Evolutionary conservation across 2,329 filamentous ascomycete species (phyloP).

Genomic region (Colletotrichum eremochloae): DNA sequence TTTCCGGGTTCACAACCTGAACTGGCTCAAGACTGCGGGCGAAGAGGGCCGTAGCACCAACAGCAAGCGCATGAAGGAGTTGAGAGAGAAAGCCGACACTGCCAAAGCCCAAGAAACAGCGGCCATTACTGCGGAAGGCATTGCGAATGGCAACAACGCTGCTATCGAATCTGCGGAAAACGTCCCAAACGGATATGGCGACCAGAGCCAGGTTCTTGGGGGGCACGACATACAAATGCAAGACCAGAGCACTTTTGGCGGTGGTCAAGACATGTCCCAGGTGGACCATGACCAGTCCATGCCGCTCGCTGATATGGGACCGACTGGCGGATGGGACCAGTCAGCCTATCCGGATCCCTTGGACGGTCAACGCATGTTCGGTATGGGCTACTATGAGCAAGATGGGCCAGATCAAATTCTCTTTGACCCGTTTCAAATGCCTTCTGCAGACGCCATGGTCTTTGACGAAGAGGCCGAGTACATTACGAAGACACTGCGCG

Average conservation of each 20-base stretch:
- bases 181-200: slow-evolving; percentile 48
- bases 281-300: slow-evolving; percentile 39
- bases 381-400: slow-evolving; percentile 73
- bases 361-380: slow-evolving; percentile 65
- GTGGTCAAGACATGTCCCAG: slow-evolving; percentile 18
- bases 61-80: slow-evolving; percentile 68
- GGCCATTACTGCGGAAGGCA: slow-evolving; percentile 43
- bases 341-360: slow-evolving; percentile 64
- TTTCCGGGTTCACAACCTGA: slow-evolving; percentile 88
- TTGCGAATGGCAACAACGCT: slow-evolving; percentile 43
- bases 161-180: not conserved
- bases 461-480: slow-evolving; percentile 65
- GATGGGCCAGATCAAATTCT: slow-evolving; percentile 69
- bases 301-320: slow-evolving; percentile 46
- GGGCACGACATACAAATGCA: slow-evolving; percentile 41
- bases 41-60: slow-evolving; percentile 70
- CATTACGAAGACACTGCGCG: slow-evolving; percentile 66
- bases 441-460: slow-evolving; percentile 59
- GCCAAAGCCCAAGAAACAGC: slow-evolving; percentile 66
- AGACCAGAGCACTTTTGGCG: slow-evolving; percentile 35
- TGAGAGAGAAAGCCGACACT: slow-evolving; percentile 68
- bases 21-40: slow-evolving; percentile 77
- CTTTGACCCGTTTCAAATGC: slow-evolving; percentile 70
- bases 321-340: slow-evolving; percentile 50
- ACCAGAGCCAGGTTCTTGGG: slow-evolving; percentile 52